A percentile compares a stretch with the other conserved stretches of the same genome.
Conservation (phyloP, 1,284 basidiomycete species). For the Boletus putidus region DNA sequence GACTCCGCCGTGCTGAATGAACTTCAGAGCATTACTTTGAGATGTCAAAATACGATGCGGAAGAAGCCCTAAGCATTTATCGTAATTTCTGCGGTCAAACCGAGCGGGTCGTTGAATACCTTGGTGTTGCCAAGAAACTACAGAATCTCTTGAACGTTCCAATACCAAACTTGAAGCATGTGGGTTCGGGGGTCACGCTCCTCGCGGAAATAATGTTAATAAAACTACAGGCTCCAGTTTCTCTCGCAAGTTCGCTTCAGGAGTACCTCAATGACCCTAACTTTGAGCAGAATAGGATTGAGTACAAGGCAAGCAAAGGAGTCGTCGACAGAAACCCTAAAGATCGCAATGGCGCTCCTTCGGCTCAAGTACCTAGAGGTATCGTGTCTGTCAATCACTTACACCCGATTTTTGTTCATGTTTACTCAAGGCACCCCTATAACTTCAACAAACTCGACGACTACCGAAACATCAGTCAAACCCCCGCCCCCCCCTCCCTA, state of each 20-base stretch:
- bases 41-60: slow-evolving; percentile 93
- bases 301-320: slow-evolving; percentile 88
- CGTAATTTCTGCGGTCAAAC: slow-evolving; percentile 95
- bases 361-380: slow-evolving; percentile 23
- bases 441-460: slow-evolving; percentile 21
- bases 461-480: slow-evolving; percentile 20
- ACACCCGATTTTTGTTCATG: neutral
- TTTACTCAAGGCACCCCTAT: slow-evolving; percentile 14
- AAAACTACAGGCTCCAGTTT: slow-evolving; percentile 78
- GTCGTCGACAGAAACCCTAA: slow-evolving; percentile 59
- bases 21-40: slow-evolving; percentile 95
- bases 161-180: slow-evolving; percentile 93
- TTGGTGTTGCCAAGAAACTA: slow-evolving; percentile 90
- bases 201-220: slow-evolving; percentile 1
- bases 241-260: slow-evolving; percentile 88
- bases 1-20: slow-evolving; percentile 16
- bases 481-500: slow-evolving; percentile 31
- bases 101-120: slow-evolving; percentile 90
- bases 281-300: slow-evolving; percentile 91
- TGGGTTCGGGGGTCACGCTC: slow-evolving; percentile 41
- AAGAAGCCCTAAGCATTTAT: slow-evolving; percentile 85
- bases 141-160: slow-evolving; percentile 92
- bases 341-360: slow-evolving; percentile 32
- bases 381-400: neutral
- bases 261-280: slow-evolving; percentile 96